phyloP scores from a whole-genome alignment of 1,284 basidiomycete genomes.

The Tilletia indica region DNA sequence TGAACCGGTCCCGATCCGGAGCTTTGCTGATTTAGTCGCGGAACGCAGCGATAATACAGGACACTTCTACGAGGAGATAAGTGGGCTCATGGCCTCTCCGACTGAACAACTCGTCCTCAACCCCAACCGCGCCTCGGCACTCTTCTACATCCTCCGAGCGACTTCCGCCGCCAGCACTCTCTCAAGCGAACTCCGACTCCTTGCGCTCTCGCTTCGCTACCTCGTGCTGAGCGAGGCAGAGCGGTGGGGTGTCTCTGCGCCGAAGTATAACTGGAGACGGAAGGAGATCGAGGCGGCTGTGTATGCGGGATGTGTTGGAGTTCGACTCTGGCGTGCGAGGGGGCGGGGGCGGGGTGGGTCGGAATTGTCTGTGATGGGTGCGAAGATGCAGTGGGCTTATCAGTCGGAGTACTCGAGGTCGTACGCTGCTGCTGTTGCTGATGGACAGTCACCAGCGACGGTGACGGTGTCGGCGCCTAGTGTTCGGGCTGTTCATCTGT shows the following conservation, averaged over 20 bases:
- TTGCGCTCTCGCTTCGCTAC: slow-evolving; percentile 8
- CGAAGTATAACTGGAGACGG: background rate
- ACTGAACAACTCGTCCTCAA: background rate
- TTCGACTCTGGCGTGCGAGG: background rate
- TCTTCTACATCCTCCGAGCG: background rate
- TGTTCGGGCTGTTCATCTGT: slow-evolving; percentile 2
- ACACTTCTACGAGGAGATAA: too few relatives aligned
- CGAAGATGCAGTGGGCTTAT: background rate
- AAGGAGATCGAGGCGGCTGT: slow-evolving; percentile 11
- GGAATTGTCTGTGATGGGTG: background rate
- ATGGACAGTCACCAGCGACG: background rate
- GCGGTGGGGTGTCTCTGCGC: background rate
- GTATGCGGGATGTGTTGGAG: background rate
- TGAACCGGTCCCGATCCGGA: background rate
- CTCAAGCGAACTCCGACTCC: background rate
- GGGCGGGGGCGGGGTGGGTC: background rate
- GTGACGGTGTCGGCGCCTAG: background rate
- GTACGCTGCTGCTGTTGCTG: too few relatives aligned
- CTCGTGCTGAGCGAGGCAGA: background rate
- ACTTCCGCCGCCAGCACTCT: background rate
- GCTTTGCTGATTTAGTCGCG: background rate
- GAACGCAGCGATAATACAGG: too few relatives aligned
- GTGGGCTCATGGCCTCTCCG: background rate
- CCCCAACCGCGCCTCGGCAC: background rate
- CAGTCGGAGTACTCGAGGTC: background rate